Base-by-base conservation (phyloP, 2,329 filamentous ascomycete species). In the Fusarium proliferatum region DNA sequence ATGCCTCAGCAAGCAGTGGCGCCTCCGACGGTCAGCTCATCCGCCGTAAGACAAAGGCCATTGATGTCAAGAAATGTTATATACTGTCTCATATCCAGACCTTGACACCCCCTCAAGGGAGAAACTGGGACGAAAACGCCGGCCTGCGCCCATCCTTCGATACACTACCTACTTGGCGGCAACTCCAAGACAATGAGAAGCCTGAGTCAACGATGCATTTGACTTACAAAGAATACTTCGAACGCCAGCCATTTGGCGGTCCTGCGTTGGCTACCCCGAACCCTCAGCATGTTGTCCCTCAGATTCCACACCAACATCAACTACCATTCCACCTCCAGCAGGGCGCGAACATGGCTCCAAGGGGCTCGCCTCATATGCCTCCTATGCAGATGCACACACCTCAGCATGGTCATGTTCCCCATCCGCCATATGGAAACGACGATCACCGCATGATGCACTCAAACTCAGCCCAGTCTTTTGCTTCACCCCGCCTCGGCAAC, bases 401-500 rank as follows among this genome's bases (percentile, higher is more conserved):
- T 69, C 92, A 93, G 64, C 93, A 95, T 77, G 86, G 84, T 8
- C 92, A 92, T 73, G 89, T 88, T 10, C 89, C 91, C 46, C 89
- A 90, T 59, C 87, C 88, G 21, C 88, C 89, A 6, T 93, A 91
- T 74, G 94, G 92, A 77, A 91, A 91, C 75, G 95, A 97, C 75
- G 93, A 95, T 66, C 94, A 95, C 79, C 90, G 95, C 58, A 97
- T 98, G 93, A 93, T 96, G 84, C 94, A 93, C 65, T 93, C 92
- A 11, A 95, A 92, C 74, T 95, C 93, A 30, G 91, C 91, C 7
- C 94, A 95, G 77, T 94, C 94, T 6, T 96, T 94, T 81, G 92
- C 94, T 13, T 97, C 95, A 21, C 95, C 96, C 55, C 91, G 95
- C 57, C 88, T 95, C 76, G 88, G 90, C 58, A 92, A 91, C 72